Evolutionary conservation across 2,329 filamentous ascomycete genomes (phyloP).

Genomic region (Bertia moriformis): DNA sequence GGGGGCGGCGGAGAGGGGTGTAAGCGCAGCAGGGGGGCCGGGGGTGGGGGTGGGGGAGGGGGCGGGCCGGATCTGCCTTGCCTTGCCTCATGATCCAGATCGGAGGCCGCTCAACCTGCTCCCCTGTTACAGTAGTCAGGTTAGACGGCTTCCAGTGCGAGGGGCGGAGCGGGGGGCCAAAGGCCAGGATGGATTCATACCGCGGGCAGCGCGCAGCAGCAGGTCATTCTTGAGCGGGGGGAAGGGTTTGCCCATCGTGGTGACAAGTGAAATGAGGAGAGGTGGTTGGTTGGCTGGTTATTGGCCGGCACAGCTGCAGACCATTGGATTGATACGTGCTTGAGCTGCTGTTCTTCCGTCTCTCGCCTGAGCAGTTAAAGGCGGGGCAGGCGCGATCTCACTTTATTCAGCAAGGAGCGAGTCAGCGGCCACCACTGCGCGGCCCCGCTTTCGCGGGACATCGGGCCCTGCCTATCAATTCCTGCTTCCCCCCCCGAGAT

Average conservation of each 20-base stretch:
- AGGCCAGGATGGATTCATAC: slow-evolving; percentile 44
- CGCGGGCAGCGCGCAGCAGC: slow-evolving; percentile 76
- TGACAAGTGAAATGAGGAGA: too few relatives aligned
- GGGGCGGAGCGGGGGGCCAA: not conserved
- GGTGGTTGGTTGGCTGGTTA: too few relatives aligned
- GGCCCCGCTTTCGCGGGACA: too few relatives aligned
- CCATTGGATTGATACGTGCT: too few relatives aligned
- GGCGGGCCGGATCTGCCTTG: slow-evolving; percentile 32
- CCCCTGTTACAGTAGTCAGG: slow-evolving; percentile 37
- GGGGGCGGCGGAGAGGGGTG: slow-evolving; percentile 1
- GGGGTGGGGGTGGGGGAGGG: not conserved
- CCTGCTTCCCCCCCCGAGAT: too few relatives aligned
- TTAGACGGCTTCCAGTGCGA: slow-evolving; percentile 2
- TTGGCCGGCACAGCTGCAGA: too few relatives aligned
- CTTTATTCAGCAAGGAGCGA: too few relatives aligned
- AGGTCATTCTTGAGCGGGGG: slow-evolving; percentile 84
- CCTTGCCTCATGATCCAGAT: slow-evolving; percentile 99
- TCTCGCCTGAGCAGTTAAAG: too few relatives aligned
- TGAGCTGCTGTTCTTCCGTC: too few relatives aligned
- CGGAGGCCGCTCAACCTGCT: slow-evolving; percentile 81
- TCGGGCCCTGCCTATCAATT: too few relatives aligned
- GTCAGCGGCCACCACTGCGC: too few relatives aligned
- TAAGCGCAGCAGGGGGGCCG: slow-evolving; percentile 1
- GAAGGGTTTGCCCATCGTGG: slow-evolving; percentile 58
- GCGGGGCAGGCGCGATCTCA: too few relatives aligned